phyloP scores from a whole-genome alignment of 2,329 filamentous ascomycete genomes.

The Botrytis squamosa region DNA sequence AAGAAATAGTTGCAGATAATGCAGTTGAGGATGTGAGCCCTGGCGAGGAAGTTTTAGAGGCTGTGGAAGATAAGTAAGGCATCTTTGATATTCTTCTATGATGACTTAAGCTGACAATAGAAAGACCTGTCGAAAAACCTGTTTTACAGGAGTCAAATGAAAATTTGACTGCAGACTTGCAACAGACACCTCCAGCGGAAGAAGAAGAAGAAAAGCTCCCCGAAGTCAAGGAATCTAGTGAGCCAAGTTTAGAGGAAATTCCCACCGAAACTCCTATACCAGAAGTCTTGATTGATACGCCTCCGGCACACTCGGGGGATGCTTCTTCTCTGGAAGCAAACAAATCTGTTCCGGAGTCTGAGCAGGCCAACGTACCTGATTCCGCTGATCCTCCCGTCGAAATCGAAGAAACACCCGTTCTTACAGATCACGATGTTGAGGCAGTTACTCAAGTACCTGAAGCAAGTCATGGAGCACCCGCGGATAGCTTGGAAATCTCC shows the following conservation, averaged over 20 bases:
- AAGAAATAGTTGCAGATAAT: background rate
- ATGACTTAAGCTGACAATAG: background rate
- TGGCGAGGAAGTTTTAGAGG: background rate
- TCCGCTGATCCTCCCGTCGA: background rate
- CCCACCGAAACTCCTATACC: accelerated
- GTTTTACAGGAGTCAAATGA: background rate
- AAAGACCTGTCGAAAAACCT: background rate
- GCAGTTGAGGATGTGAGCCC: background rate
- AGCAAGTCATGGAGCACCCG: background rate
- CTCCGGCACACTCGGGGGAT: too few relatives aligned
- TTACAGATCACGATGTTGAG: background rate
- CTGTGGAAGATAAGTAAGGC: background rate
- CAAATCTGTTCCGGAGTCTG: background rate
- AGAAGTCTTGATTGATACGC: background rate
- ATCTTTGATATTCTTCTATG: background rate
- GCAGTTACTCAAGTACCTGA: background rate
- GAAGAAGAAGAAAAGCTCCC: background rate
- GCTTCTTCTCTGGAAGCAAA: background rate
- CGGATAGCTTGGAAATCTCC: too few relatives aligned
- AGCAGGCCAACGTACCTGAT: accelerated
- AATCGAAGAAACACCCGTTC: background rate
- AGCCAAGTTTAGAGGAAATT: background rate
- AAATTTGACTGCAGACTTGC: background rate
- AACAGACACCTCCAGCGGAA: background rate
- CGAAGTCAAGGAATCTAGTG: background rate